Conservation (phyloP, 2,329 filamentous ascomycete species). For the Penicillium olsonii region DNA sequence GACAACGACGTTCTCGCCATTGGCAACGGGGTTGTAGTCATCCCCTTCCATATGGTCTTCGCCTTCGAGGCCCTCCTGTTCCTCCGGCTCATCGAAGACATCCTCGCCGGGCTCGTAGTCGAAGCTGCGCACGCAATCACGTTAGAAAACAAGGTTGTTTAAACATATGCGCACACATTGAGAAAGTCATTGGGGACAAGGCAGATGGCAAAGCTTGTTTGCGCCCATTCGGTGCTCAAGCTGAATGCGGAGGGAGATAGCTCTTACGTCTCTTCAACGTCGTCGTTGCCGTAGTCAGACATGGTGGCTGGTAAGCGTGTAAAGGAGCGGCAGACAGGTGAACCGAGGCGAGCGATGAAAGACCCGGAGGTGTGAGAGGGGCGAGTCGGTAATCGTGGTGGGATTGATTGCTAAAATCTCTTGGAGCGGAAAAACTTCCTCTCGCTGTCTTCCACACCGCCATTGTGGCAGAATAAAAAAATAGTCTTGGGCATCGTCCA, state of each 20-base stretch:
- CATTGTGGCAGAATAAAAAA: conserved; percentile 35
- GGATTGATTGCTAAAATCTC: conserved; percentile 25
- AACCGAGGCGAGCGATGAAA: conserved; percentile 16
- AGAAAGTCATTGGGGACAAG: conserved; percentile 7
- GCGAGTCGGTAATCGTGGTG: conserved; percentile 16
- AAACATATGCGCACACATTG: conserved; percentile 2
- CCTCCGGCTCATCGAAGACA: conserved; percentile 64
- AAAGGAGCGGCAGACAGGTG: conserved; percentile 12
- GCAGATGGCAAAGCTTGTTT: conserved; percentile 10
- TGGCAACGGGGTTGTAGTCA: conserved; percentile 36
- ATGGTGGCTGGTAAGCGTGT: conserved; percentile 46
- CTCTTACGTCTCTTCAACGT: conserved; percentile 60
- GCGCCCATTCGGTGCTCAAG: conserved; percentile 12
- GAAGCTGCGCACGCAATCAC: conserved; percentile 34
- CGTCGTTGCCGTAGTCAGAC: conserved; percentile 74
- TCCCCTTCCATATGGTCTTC: conserved; percentile 57
- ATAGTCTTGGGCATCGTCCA: conserved; percentile 17
- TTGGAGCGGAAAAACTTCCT: conserved; percentile 39
- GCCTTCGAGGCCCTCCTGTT: conserved; percentile 56
- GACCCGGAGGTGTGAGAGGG: conserved; percentile 19
- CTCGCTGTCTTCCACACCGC: conserved; percentile 35
- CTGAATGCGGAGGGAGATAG: conserved; percentile 9
- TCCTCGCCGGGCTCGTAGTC: conserved; percentile 61
- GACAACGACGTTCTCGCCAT: conserved; percentile 44
- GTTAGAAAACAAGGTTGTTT: conserved; percentile 29